These are phyloP conservation scores for Sequoia sempervirens DNA, from an alignment of 75 land plant species.

Conservation along the genomic window DNA sequence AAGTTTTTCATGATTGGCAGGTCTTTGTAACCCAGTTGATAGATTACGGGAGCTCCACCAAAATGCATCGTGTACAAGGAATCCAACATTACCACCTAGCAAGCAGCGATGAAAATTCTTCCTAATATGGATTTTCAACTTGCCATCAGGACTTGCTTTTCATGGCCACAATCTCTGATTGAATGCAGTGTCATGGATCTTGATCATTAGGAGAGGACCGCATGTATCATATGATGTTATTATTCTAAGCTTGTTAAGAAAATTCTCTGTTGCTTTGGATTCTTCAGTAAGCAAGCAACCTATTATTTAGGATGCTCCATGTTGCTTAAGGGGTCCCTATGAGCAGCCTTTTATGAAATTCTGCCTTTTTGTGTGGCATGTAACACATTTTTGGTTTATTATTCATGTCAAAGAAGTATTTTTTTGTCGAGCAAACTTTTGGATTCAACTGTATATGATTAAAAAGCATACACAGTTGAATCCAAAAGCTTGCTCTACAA, in stretches of 20 bases:
- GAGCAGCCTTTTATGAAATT: not conserved
- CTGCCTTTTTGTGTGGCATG: not conserved
- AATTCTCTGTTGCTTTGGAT: not conserved
- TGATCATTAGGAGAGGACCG: not conserved
- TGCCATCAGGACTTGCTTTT: not conserved
- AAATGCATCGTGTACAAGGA: not conserved
- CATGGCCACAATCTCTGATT: not conserved
- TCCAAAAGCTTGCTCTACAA: too few species aligned
- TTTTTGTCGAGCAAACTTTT: not conserved
- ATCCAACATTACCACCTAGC: not conserved
- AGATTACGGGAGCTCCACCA: not conserved
- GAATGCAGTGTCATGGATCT: not conserved
- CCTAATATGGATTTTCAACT: not conserved
- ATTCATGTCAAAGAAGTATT: not conserved
- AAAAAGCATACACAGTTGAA: too few species aligned
- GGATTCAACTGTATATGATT: too few species aligned
- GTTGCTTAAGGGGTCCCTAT: not conserved
- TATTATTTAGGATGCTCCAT: not conserved
- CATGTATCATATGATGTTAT: not conserved
- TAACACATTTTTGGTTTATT: not conserved
- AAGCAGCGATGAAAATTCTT: not conserved
- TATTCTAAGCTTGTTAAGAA: not conserved
- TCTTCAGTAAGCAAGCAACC: not conserved
- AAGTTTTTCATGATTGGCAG: not conserved
- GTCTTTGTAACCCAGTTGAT: constrained; percentile 5